A percentile compares a stretch with the other conserved stretches of the same genome.
Evolutionary conservation across 2,329 filamentous ascomycete species (phyloP).

Genomic region (Camillea tinctor): DNA sequence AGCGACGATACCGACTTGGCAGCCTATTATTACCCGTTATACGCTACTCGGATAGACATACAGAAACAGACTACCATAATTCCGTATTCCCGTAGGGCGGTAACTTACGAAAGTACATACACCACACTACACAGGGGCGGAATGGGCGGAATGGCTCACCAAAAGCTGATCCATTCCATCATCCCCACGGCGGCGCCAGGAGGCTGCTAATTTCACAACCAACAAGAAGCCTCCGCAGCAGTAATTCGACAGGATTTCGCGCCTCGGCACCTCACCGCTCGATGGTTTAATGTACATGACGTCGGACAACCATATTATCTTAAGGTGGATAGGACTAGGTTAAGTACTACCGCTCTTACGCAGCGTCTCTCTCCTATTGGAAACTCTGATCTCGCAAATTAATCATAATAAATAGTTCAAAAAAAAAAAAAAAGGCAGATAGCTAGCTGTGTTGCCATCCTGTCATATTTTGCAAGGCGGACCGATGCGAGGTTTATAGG

Average conservation of each 20-base stretch:
- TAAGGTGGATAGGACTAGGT: not conserved
- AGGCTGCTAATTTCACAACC: not conserved
- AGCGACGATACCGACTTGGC: not conserved
- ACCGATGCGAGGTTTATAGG: not conserved
- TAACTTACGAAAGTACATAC: too few species aligned
- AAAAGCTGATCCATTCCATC: not conserved
- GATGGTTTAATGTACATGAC: not conserved
- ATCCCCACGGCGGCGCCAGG: not conserved
- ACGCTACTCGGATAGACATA: too few species aligned
- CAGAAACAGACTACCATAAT: too few species aligned
- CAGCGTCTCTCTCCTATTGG: conserved; percentile 1
- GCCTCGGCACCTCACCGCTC: not conserved
- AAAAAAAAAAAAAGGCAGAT: too few species aligned
- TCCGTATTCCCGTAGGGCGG: not conserved
- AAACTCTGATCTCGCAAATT: too few species aligned
- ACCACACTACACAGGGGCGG: not conserved
- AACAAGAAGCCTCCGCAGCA: not conserved
- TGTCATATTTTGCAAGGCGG: not conserved
- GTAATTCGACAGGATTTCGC: not conserved
- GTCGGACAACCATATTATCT: not conserved
- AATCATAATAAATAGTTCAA: not conserved
- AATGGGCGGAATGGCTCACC: not conserved
- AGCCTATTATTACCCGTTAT: not conserved
- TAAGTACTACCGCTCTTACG: not conserved
- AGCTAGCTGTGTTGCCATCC: not conserved